Evolutionary conservation across 176 grass and related monocot genomes (phyloP).

Genomic region (Zoysia japonica): DNA sequence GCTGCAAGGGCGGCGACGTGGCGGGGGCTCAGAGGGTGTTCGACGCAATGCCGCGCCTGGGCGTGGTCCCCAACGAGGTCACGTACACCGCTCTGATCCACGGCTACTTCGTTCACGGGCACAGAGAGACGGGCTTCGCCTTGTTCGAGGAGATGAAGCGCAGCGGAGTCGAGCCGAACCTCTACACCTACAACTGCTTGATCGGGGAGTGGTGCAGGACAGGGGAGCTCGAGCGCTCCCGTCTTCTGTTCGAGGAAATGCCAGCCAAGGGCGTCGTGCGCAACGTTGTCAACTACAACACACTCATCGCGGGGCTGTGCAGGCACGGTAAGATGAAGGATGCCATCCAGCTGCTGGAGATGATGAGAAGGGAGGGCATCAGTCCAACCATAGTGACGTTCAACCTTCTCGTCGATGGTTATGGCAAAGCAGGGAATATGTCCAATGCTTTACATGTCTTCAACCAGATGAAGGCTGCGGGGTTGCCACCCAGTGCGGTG

Average conservation of each 20-base stretch:
- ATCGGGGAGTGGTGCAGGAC: slow-evolving; percentile 50
- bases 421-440: slow-evolving; percentile 62
- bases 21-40: slow-evolving; percentile 50
- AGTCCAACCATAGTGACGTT: slow-evolving; percentile 57
- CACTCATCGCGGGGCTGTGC: slow-evolving; percentile 54
- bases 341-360: slow-evolving; percentile 44
- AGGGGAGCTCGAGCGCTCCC: slow-evolving; percentile 43
- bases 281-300: slow-evolving; percentile 69
- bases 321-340: slow-evolving; percentile 41
- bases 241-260: slow-evolving; percentile 69
- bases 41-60: slow-evolving; percentile 49
- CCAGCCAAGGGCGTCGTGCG: slow-evolving; percentile 41
- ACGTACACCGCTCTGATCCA: slow-evolving; percentile 70
- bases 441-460: slow-evolving; percentile 53
- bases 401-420: slow-evolving; percentile 68
- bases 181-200: slow-evolving; percentile 68
- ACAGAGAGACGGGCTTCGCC: slow-evolving; percentile 34
- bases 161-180: slow-evolving; percentile 46
- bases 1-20: slow-evolving; percentile 51
- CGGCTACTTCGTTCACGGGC: slow-evolving; percentile 52
- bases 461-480: slow-evolving; percentile 57
- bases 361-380: slow-evolving; percentile 55
- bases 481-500: slow-evolving; percentile 46
- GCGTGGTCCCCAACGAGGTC: slow-evolving; percentile 56
- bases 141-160: slow-evolving; percentile 58